phyloP scores from a whole-genome alignment of 768 basidiomycete species.

The Kwoniella dejecticola region DNA sequence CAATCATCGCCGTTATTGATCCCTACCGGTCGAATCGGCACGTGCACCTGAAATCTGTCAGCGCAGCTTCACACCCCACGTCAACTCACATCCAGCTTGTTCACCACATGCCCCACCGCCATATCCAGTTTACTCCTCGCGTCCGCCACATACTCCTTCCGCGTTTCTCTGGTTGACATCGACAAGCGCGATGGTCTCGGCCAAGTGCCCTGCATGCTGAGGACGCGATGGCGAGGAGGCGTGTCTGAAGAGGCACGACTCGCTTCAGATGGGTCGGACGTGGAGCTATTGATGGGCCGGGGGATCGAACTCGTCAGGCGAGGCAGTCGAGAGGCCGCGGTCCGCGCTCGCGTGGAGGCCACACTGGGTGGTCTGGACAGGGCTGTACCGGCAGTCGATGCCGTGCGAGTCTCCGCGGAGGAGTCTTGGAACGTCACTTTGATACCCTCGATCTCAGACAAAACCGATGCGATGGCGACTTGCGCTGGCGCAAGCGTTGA shows the following conservation, averaged over 20 bases:
- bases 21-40: constrained; percentile 51
- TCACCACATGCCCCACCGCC: constrained; percentile 88
- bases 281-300: constrained; percentile 4
- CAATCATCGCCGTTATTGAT: constrained; percentile 63
- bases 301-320: constrained; percentile 40
- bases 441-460: no score
- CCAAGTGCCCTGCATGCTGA: not conserved
- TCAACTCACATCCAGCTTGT: constrained; percentile 69
- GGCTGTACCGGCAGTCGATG: no score
- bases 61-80: not conserved
- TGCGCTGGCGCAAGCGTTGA: not conserved
- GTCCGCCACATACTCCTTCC: constrained; percentile 78
- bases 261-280: not conserved
- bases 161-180: constrained; percentile 26
- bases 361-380: not conserved
- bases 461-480: no score
- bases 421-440: no score
- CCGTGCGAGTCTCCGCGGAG: no score
- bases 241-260: constrained; percentile 25
- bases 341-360: not conserved
- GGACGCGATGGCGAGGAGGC: constrained; percentile 9
- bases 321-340: constrained; percentile 58
- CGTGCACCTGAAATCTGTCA: constrained; percentile 35
- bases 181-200: constrained; percentile 62
- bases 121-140: constrained; percentile 90